A percentile compares a stretch with the other conserved stretches of the same genome.
Evolutionary conservation across 805 yeast species (phyloP).

Genomic region (Myxozyma kluyveri): DNA sequence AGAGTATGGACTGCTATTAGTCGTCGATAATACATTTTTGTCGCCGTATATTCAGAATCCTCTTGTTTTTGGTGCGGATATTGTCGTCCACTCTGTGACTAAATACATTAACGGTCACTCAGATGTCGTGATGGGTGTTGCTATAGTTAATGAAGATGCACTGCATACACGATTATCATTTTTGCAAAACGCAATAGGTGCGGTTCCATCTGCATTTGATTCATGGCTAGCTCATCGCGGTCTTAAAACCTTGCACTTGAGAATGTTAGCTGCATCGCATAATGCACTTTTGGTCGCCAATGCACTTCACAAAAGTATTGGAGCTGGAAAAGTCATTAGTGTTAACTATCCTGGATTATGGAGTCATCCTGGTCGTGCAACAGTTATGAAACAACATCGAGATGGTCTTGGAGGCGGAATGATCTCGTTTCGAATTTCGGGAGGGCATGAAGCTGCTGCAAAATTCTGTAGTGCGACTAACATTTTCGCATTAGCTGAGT

Average conservation of each 20-base stretch:
- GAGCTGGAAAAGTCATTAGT: constrained; percentile 52
- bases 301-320: constrained; percentile 44
- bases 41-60: constrained; percentile 88
- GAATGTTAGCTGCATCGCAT: constrained; percentile 66
- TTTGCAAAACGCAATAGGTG: constrained; percentile 85
- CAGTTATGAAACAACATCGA: constrained; percentile 74
- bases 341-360: constrained; percentile 85
- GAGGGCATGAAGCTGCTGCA: constrained; percentile 75
- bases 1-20: constrained; percentile 50
- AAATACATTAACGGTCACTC: constrained; percentile 91
- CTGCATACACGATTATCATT: constrained; percentile 65
- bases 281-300: constrained; percentile 71
- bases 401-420: constrained; percentile 88
- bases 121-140: constrained; percentile 83
- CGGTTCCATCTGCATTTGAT: constrained; percentile 86
- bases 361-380: constrained; percentile 47
- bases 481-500: constrained; percentile 82
- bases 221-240: constrained; percentile 93
- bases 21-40: constrained; percentile 84
- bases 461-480: constrained; percentile 70
- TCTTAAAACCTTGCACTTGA: constrained; percentile 77
- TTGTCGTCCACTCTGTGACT: constrained; percentile 85
- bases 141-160: constrained; percentile 62
- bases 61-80: constrained; percentile 75
- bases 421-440: constrained; percentile 81